These are phyloP conservation scores for Skeletonema potamos DNA, from an alignment of 108 stramenopile genomes.

Conservation along the genomic window DNA sequence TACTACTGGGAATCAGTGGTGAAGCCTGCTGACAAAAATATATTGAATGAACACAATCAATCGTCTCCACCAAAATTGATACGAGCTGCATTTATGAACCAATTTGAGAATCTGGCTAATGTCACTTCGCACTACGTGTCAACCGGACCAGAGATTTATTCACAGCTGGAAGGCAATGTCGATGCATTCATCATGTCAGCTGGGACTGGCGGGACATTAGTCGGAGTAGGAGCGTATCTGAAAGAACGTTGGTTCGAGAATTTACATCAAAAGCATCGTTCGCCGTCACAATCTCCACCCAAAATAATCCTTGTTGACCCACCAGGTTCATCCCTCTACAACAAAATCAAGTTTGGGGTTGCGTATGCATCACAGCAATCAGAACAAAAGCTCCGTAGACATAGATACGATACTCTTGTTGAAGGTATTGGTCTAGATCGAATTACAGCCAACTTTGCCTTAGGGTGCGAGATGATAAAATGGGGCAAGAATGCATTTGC, in stretches of 20 bases:
- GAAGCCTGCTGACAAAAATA: neutral
- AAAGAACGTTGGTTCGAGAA: slow-evolving; percentile 55
- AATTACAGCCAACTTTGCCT: slow-evolving; percentile 86
- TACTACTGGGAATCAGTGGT: slow-evolving; percentile 31
- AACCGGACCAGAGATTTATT: slow-evolving; percentile 92
- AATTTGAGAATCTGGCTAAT: slow-evolving; percentile 94
- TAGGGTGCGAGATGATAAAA: slow-evolving; percentile 46
- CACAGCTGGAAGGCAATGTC: slow-evolving; percentile 53
- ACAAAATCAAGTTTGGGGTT: slow-evolving; percentile 89
- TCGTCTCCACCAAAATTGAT: slow-evolving; percentile 29
- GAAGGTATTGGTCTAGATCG: slow-evolving; percentile 98
- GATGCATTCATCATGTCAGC: slow-evolving; percentile 97
- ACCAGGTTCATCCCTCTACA: slow-evolving; percentile 86
- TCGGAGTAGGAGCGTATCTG: slow-evolving; percentile 85
- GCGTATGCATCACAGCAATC: slow-evolving; percentile 87
- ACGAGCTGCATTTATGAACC: slow-evolving; percentile 90
- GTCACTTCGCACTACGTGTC: slow-evolving; percentile 73
- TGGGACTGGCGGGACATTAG: slow-evolving; percentile 95
- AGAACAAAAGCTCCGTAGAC: slow-evolving; percentile 75
- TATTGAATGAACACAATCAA: neutral
- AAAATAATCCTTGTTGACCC: slow-evolving; percentile 90
- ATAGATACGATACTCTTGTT: slow-evolving; percentile 95
- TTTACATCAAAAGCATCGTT: neutral
- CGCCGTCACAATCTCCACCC: slow-evolving; percentile 6
- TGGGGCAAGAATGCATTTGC: slow-evolving; percentile 17